Evolutionary conservation across 2,329 filamentous ascomycete genomes (phyloP).

Genomic region (Pseudogymnoascus sp.): DNA sequence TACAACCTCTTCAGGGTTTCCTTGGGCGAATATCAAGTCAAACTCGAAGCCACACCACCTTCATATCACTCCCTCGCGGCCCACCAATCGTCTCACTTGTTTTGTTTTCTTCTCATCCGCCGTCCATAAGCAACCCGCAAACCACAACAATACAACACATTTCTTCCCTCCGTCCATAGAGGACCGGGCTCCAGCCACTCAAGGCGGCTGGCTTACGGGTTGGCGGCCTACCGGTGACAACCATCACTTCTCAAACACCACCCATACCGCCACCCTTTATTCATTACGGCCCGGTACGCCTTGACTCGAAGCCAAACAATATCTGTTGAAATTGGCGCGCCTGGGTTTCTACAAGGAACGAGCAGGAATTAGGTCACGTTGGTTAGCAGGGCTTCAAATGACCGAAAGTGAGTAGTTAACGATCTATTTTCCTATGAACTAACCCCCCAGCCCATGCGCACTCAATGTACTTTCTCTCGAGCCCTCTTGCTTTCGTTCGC

Average conservation of each 20-base stretch:
- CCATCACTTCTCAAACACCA: background rate
- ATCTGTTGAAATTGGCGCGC: background rate
- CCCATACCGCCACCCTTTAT: background rate
- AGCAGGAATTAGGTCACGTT: background rate
- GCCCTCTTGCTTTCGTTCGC: background rate
- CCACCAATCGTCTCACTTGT: background rate
- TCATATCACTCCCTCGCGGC: background rate
- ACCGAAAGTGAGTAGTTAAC: slow-evolving; percentile 12
- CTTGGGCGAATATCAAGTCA: background rate
- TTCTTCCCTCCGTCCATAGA: background rate
- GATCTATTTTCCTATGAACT: background rate
- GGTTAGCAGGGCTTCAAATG: slow-evolving; percentile 12
- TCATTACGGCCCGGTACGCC: background rate
- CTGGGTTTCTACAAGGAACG: background rate
- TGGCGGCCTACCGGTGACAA: background rate
- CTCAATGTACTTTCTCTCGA: background rate
- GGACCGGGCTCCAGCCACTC: background rate
- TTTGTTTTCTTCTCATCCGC: background rate
- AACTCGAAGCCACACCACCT: background rate
- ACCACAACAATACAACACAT: background rate
- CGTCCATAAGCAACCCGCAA: background rate
- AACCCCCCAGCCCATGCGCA: background rate
- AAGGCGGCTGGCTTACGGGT: background rate
- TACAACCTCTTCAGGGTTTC: background rate
- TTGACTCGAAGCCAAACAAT: background rate